Evolutionary conservation across 345 rosid genomes (phyloP).

Genomic region (Stellera chamaejasme): DNA sequence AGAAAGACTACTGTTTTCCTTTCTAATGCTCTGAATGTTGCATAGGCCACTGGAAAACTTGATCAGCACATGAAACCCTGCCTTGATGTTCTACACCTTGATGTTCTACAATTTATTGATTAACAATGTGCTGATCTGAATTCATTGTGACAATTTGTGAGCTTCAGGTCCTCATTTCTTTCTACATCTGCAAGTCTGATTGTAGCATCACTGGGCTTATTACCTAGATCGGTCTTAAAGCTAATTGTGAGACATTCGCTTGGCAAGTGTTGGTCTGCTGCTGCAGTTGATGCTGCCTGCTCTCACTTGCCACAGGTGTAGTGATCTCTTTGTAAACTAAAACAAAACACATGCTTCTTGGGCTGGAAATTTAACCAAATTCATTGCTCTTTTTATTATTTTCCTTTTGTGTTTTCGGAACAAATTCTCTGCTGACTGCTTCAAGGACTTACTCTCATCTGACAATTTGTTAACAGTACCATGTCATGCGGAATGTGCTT

Average conservation of each 20-base stretch:
- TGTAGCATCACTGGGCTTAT: constrained; percentile 43
- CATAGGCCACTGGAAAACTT: too few species aligned
- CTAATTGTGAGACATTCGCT: constrained; percentile 33
- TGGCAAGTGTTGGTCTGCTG: constrained; percentile 64
- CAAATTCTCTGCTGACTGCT: not conserved
- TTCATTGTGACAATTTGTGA: constrained; percentile 8
- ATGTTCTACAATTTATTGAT: too few species aligned
- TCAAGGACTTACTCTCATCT: not conserved
- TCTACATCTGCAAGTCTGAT: constrained; percentile 39
- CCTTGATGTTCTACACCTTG: too few species aligned
- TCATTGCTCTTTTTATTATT: not conserved
- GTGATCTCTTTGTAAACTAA: not conserved
- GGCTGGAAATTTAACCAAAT: not conserved
- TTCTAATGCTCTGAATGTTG: too few species aligned
- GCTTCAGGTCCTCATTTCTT: constrained; percentile 57
- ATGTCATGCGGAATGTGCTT: constrained; percentile 59
- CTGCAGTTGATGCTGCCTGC: constrained; percentile 60
- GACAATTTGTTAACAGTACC: constrained; percentile 45
- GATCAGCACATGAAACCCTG: too few species aligned
- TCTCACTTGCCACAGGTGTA: constrained; percentile 63
- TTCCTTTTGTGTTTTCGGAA: not conserved
- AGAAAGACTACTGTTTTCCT: too few species aligned
- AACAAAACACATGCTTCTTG: constrained; percentile 2
- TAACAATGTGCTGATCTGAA: too few species aligned
- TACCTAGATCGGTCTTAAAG: constrained; percentile 41